Evolutionary conservation across 106 monocot species (phyloP), one percentile per base, ranked within the genome.

Genomic region (Gastrodia elata): DNA sequence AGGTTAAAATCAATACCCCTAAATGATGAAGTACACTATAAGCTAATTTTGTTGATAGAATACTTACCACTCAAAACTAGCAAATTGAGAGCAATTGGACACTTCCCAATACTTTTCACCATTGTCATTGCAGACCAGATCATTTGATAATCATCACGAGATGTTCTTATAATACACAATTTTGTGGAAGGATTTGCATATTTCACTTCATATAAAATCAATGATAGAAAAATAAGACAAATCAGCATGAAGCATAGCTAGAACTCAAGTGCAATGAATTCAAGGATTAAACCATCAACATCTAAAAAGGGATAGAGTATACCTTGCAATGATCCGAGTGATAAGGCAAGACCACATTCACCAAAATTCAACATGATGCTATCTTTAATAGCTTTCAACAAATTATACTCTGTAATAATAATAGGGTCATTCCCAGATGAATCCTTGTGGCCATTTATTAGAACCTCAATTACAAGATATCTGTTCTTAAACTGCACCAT

Each of bases 401-500:
- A 70, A 77, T 87, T 92, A 32, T 71, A 77, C 24, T 80, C 68
- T 59, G 75, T 90, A 43, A 96, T 64, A 28, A 88, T 81, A 57
- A 89, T 84, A 20, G 89, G 82, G 20, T 90, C 86, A 16, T 70
- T 71, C 2, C 71, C 77, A 15, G 36, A 80, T 2, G 65, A 64
- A 32, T 86, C 86, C 75, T 57, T 84, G 39, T 80, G 81, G 14
- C 78, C 74, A 75, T 96, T 85, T 9, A 96, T 43, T 64, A 90
- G 71, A 5, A 88, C 83, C 79, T 96, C 96, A 77, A 96, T 81
- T 25, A 96, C 86, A 78, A 96, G 78, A 26, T 96, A 96, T 73
- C 92, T 80, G 20, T 96, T 96, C 73, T 96, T 96, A 61, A 96
- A 92, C 15, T 75, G 79, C 70, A 96, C 96, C 96, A 92, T 92